Percentiles rank a stretch among this genome's conserved stretches.
These are phyloP conservation scores for Raphanus hybrid DNA, from an alignment of 441 rosid species.

Conservation along the genomic window DNA sequence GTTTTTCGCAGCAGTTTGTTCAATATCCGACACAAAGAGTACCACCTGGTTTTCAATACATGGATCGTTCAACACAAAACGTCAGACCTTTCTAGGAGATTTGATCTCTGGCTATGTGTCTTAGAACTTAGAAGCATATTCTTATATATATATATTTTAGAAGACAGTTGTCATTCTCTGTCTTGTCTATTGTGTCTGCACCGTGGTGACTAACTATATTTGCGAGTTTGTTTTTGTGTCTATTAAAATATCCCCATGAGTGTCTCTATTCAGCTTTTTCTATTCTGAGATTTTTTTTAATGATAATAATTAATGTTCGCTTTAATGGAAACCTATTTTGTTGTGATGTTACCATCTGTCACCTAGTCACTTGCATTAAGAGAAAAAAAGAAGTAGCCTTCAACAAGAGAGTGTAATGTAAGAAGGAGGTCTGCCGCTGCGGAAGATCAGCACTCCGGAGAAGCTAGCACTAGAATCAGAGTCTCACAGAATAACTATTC, in stretches of 20 bases:
- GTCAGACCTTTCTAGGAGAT: neutral
- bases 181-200: neutral
- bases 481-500: slow-evolving; percentile 61
- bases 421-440: slow-evolving; percentile 51
- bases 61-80: slow-evolving; percentile 11
- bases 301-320: neutral
- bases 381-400: neutral
- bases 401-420: slow-evolving; percentile 48
- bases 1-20: slow-evolving; percentile 20
- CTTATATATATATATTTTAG: neutral
- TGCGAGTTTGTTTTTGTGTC: neutral
- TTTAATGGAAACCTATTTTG: neutral
- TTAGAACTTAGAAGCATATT: neutral
- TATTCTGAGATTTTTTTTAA: neutral
- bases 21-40: slow-evolving; percentile 17
- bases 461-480: slow-evolving; percentile 49
- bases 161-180: neutral
- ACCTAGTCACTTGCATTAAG: neutral
- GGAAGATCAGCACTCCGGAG: slow-evolving; percentile 39
- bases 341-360: neutral
- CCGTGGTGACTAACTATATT: slow-evolving; percentile 12
- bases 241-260: neutral
- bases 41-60: neutral
- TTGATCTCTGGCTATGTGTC: neutral
- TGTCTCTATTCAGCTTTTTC: neutral